A percentile compares a stretch with the other conserved stretches of the same genome.
Conservation (phyloP, 208 protist species). For the Phytomonas serpens region DNA sequence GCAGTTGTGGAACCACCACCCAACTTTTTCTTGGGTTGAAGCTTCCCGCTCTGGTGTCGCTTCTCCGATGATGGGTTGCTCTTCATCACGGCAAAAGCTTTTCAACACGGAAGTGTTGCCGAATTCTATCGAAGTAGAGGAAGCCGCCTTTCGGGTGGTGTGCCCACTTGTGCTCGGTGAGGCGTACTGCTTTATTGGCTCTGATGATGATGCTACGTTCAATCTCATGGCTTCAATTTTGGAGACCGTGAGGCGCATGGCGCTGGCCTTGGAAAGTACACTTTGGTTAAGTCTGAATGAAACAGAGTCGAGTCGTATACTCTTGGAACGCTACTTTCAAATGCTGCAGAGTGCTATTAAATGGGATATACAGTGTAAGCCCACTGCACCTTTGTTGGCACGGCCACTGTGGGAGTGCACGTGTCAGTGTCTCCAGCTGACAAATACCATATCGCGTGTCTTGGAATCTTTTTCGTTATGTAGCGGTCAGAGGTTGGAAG, state of each 20-base stretch:
- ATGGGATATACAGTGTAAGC: constrained; percentile 16
- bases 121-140: not conserved
- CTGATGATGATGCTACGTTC: constrained; percentile 23
- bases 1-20: not conserved
- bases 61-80: not conserved
- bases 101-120: not conserved
- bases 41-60: not conserved
- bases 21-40: not conserved
- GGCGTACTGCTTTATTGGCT: constrained; percentile 35
- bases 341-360: constrained; percentile 26
- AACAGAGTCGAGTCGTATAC: constrained; percentile 20
- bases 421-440: constrained; percentile 15
- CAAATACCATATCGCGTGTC: constrained; percentile 13
- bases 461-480: constrained; percentile 8
- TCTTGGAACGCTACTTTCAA: constrained; percentile 20
- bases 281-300: constrained; percentile 37
- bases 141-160: not conserved
- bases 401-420: constrained; percentile 20
- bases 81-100: not conserved
- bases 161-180: constrained; percentile 32
- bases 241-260: constrained; percentile 31
- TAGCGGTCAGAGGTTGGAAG: constrained; percentile 12
- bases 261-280: constrained; percentile 30
- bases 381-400: constrained; percentile 19
- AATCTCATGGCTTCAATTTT: constrained; percentile 49